Base-by-base conservation (phyloP, 306 rosid species). In the Malus sieversii region DNA sequence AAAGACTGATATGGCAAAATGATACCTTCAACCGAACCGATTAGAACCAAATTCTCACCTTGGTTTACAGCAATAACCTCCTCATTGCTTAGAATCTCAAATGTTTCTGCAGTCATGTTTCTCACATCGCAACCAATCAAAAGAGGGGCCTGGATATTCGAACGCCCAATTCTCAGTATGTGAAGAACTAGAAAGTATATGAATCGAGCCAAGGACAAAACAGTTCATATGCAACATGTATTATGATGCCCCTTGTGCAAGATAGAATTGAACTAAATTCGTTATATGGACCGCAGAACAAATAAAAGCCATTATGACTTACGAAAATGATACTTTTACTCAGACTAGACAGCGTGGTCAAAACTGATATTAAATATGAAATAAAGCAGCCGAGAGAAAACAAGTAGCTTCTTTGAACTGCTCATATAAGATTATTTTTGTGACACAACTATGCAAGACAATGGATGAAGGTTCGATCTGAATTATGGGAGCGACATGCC, bases 1-100 rank as follows among this genome's bases (percentile, higher is more conserved):
- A 71, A 75, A 42, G 70, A 40, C 64, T 44, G 63, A 40, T 10
- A 79, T 8, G 22, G 66, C 62, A 78, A 60, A 18, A 74, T 60
- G 20, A 66, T 16, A 15, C n/a, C 13, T 44, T 32, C 77, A 73
- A 38, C 45, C 45, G 15, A 73, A 38, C 45, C 32, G 15, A 40
- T 57, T 57, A 57, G 35, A 1, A 48, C 55, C 55, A 53, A 53
- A 59, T 32, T 27, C 38, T 64, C 61, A 95, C 99, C 99, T 95
- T 95, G 97, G 85, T 95, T 92, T 72, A 95, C 70, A 51, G 88
- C 93, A 83, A 95, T 90, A 81, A 95, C 89, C 86, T 95, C 99
- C 83, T 78, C 72, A 25, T 95, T 95, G 82, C 86, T 88, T 70
- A 89, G 74, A 80, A 95, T 81, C 82, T 89, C 89, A 9, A 29